Base-by-base conservation (phyloP, 1,139 yeast genomes). In the Taiozyma sp. region DNA sequence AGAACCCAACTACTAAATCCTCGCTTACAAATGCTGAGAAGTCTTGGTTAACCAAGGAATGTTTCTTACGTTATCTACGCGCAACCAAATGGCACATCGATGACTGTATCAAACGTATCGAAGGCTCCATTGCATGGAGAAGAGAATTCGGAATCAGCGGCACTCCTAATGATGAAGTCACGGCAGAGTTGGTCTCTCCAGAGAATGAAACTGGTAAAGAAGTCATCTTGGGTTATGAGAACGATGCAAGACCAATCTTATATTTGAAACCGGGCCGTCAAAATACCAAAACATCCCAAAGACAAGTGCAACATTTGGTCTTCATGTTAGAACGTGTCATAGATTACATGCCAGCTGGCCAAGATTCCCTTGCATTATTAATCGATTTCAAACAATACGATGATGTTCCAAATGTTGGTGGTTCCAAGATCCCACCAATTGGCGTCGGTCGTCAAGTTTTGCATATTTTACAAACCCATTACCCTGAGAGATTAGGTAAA, bases 271-370 rank as follows among this genome's bases (percentile, higher is more conserved):
- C 96, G 29, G 97, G 97, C 23, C 80, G 95, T 59, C 98, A 93
- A 68, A 93, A 93, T 69, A 93, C 99, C 2, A 82, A 88, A 58
- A 80, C 93, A 2, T 80, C 93, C 1, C 83, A 84, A 51, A 79
- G 87, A 58, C 99, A 93, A 67, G 96, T 93, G 8, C 96, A 92
- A 67, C 96, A 89, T 63, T 75, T 93, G 64, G 96, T 93, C 23
- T 93, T 76, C 70, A 87, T 87, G 89, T 79, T 93, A 62, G 98
- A 93, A 66, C 75, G 88, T 46, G 93, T 87, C 23, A 90, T 90
- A 46, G 90, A 90, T 59, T 80, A 82, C 68, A 89, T 91, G 95
- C 97, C 97, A 4, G 84, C 95, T 3, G 98, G 97, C 22, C 97
- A 92, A 61, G 98, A 93, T 62, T 84, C 90, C 27, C 74, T 92